phyloP scores from a whole-genome alignment of 2,329 filamentous ascomycete species.

The Colletotrichum sp. region DNA sequence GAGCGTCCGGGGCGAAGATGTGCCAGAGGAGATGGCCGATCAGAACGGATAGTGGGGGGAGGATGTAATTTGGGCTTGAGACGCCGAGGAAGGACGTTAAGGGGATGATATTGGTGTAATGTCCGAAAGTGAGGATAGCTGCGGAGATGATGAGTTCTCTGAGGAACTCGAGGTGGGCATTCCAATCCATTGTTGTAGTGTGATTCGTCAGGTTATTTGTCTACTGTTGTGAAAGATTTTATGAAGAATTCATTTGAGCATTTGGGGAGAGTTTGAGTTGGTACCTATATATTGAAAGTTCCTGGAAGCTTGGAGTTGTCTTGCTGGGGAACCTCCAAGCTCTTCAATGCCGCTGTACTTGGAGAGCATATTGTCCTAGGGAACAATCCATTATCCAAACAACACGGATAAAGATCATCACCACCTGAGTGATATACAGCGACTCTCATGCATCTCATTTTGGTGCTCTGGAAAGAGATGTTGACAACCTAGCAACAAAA shows the following conservation, averaged over 20 bases:
- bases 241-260: not conserved
- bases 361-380: not conserved
- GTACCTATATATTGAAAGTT: not conserved
- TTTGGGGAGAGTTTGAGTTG: not conserved
- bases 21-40: not conserved
- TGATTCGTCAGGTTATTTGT: not conserved
- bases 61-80: not conserved
- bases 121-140: not conserved
- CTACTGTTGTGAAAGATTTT: not conserved
- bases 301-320: not conserved
- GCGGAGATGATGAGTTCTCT: not conserved
- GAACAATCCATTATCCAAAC: not conserved
- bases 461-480: not conserved
- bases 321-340: not conserved
- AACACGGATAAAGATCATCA: accelerated
- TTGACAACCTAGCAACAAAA: not conserved
- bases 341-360: not conserved
- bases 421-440: accelerated
- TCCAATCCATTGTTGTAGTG: not conserved
- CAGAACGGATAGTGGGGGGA: not conserved
- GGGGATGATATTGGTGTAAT: not conserved
- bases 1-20: not conserved
- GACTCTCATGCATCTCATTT: accelerated
- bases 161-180: not conserved
- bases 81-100: not conserved